Conservation (phyloP, 345 rosid genomes). For the Ailanthus altissimus region DNA sequence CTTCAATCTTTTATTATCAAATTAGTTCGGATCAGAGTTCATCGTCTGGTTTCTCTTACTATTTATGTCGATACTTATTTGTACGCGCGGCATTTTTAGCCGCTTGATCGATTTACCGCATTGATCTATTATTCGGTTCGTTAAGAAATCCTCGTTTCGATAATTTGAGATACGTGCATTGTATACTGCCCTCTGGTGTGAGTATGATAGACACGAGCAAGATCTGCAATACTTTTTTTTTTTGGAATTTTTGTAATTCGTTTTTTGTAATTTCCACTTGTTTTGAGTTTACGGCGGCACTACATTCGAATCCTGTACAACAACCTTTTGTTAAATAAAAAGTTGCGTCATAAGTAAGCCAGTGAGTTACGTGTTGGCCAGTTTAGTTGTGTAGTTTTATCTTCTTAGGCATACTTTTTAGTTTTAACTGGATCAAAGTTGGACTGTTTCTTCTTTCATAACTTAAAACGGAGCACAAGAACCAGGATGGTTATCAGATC, state of each 20-base stretch:
- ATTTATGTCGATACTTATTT: neutral
- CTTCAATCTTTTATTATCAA: neutral
- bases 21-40: slow-evolving; percentile 13
- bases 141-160: slow-evolving; percentile 4
- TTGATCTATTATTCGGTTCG: slow-evolving; percentile 15
- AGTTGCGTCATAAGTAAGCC: neutral
- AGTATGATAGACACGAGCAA: slow-evolving; percentile 10
- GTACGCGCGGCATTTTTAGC: neutral
- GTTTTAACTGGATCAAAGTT: slow-evolving; percentile 2
- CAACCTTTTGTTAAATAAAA: neutral
- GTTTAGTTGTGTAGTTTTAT: neutral
- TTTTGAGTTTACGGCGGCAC: neutral
- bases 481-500: neutral
- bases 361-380: neutral
- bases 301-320: neutral
- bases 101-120: slow-evolving; percentile 27
- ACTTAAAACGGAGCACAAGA: neutral
- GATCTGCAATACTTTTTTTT: slow-evolving; percentile 26
- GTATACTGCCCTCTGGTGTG: neutral
- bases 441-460: neutral
- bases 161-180: slow-evolving; percentile 2
- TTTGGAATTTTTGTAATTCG: neutral
- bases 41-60: neutral
- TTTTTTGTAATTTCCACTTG: neutral
- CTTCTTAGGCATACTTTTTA: neutral